Conservation (phyloP, 164 flowering plant species). For the Nymphaea thermarum region DNA sequence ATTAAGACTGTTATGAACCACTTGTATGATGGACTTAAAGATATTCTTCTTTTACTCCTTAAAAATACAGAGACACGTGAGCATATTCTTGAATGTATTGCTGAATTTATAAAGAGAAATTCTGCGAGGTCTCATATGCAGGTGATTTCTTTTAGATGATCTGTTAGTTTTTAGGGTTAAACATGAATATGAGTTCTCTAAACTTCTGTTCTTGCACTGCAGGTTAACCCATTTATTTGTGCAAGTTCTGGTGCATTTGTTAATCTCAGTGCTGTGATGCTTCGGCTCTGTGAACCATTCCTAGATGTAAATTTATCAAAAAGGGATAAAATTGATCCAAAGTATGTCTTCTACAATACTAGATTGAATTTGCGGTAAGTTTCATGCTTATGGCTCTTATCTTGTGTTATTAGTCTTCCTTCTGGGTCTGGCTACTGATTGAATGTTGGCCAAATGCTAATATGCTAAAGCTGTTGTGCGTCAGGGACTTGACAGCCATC, state of each 20-base stretch:
- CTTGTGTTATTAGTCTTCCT: neutral
- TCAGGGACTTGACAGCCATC: conserved; percentile 80
- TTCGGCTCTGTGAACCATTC: conserved; percentile 89
- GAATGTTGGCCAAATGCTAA: neutral
- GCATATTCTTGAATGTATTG: conserved; percentile 71
- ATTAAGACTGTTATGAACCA: conserved; percentile 78
- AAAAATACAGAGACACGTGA: conserved; percentile 72
- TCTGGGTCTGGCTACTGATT: neutral
- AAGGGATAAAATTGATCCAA: conserved; percentile 81
- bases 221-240: conserved; percentile 89
- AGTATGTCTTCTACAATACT: conserved; percentile 47
- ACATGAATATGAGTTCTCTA: neutral
- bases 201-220: conserved; percentile 7
- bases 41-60: conserved; percentile 63
- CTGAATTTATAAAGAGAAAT: conserved; percentile 77
- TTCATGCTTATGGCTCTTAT: neutral
- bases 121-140: conserved; percentile 86
- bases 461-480: neutral
- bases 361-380: conserved; percentile 72
- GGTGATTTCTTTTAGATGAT: conserved; percentile 25
- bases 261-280: conserved; percentile 93
- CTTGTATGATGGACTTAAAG: conserved; percentile 62
- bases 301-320: conserved; percentile 73
- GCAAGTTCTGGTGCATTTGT: conserved; percentile 99
- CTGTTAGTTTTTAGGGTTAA: neutral